These are phyloP conservation scores for Debaryomyces castellii DNA, from an alignment of 805 yeast species.

Conservation along the genomic window DNA sequence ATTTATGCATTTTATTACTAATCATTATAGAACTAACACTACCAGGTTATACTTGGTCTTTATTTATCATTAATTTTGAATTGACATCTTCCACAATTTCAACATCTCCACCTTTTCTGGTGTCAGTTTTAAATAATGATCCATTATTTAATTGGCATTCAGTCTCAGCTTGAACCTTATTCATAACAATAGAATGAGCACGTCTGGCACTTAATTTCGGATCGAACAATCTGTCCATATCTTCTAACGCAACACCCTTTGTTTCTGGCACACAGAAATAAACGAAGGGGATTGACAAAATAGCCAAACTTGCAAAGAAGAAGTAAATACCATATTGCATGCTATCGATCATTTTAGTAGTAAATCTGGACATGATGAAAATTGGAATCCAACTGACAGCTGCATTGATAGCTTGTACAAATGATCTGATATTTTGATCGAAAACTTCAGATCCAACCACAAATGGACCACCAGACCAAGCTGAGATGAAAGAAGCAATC, in stretches of 20 bases:
- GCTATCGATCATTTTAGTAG: constrained; percentile 31
- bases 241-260: constrained; percentile 32
- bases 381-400: constrained; percentile 42
- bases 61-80: neutral
- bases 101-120: constrained; percentile 16
- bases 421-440: constrained; percentile 40
- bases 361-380: constrained; percentile 35
- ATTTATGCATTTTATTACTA: neutral
- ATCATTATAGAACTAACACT: neutral
- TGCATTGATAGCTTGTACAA: constrained; percentile 40
- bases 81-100: constrained; percentile 15
- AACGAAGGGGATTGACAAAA: constrained; percentile 35
- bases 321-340: constrained; percentile 39
- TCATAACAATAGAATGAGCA: constrained; percentile 21
- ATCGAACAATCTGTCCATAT: constrained; percentile 24
- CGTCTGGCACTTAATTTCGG: constrained; percentile 19
- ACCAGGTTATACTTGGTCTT: neutral
- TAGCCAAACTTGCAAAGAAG: constrained; percentile 35
- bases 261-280: constrained; percentile 39
- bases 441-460: constrained; percentile 40
- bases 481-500: constrained; percentile 40
- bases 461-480: constrained; percentile 43
- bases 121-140: constrained; percentile 20
- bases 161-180: constrained; percentile 10
- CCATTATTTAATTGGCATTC: constrained; percentile 12